Base-by-base conservation (phyloP, 2,329 filamentous ascomycete genomes). In the Paraphaeosphaeria minitans region DNA sequence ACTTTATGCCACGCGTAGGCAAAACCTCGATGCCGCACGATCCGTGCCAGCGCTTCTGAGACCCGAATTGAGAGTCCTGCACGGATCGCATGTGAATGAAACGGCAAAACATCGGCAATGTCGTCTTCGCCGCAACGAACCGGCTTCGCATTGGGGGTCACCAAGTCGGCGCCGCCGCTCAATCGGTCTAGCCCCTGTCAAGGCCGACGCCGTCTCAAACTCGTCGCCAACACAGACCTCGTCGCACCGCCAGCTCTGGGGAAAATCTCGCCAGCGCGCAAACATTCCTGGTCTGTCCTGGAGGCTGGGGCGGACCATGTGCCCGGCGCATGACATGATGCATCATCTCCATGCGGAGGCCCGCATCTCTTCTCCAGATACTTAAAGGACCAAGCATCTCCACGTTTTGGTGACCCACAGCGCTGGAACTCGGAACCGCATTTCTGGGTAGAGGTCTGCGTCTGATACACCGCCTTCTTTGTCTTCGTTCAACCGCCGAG, bases 331-430 rank as follows among this genome's bases (percentile, higher is more conserved):
- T 50, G 45, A 16, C n/a, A 42, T 22, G 41, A 22, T 22, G n/a
- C n/a, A 21, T 22, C 19, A 43, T 7, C 46, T 22, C 54, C 54
- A 56, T 37, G 14, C 19, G 43, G 53, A 31, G 31, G 10, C 53
- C 53, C 41, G 41, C 41, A 35, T 19, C 19, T 5, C 4, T 16
- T 55, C 43, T 48, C 53, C 43, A 55, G 53, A 27, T 55, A 55
- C 39, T 39, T 39, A 39, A 55, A 48, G 45, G 42, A 39, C 42
- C 14, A 10, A 19, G 39, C 19, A 21, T 46, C 43, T 9, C 29
- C 43, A 48, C n/a, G 29, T 27, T 48, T 31, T 47, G n/a, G n/a
- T 19, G 53, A 55, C 42, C 53, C 53, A 55, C 53, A 47, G 31
- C 53, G 4, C 4, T 35, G 27, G 41, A 14, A 16, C 13, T 45